A percentile compares a stretch with the other conserved stretches of the same genome.
Evolutionary conservation across 208 protist species (phyloP).

Genomic region (Trypanosoma rangeli): DNA sequence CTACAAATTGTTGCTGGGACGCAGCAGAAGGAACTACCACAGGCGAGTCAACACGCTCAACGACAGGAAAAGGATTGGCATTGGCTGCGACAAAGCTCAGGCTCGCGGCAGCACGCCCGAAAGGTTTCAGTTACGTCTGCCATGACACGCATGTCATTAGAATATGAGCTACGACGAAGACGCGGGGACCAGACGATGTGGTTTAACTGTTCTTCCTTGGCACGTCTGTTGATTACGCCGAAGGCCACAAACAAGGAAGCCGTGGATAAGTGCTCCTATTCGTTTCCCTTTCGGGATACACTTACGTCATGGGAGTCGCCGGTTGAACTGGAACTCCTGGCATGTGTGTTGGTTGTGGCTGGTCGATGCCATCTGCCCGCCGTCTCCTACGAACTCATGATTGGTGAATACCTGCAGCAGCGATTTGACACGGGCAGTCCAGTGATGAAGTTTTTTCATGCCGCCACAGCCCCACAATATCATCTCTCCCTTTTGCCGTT

Average conservation of each 20-base stretch:
- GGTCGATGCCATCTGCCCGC: conserved; percentile 35
- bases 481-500: conserved; percentile 18
- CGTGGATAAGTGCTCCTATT: conserved; percentile 22
- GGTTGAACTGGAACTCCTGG: conserved; percentile 79
- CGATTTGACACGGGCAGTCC: conserved; percentile 57
- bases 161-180: conserved; percentile 13
- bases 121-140: neutral
- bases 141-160: neutral
- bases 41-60: neutral
- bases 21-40: neutral
- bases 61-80: neutral
- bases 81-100: neutral
- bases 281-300: conserved; percentile 61
- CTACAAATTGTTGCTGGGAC: conserved; percentile 20
- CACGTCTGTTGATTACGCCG: conserved; percentile 21
- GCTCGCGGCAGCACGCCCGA: neutral
- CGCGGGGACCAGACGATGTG: conserved; percentile 12
- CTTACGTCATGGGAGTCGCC: conserved; percentile 74
- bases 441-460: conserved; percentile 48
- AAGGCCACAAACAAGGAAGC: conserved; percentile 1
- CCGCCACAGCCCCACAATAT: conserved; percentile 45
- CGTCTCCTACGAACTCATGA: conserved; percentile 41
- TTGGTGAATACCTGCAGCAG: conserved; percentile 45
- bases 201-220: conserved; percentile 23
- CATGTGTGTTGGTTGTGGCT: conserved; percentile 61